A percentile compares a stretch with the other conserved stretches of the same genome.
phyloP scores from a whole-genome alignment of 768 basidiomycete species.

The Tulasnella sp. region DNA sequence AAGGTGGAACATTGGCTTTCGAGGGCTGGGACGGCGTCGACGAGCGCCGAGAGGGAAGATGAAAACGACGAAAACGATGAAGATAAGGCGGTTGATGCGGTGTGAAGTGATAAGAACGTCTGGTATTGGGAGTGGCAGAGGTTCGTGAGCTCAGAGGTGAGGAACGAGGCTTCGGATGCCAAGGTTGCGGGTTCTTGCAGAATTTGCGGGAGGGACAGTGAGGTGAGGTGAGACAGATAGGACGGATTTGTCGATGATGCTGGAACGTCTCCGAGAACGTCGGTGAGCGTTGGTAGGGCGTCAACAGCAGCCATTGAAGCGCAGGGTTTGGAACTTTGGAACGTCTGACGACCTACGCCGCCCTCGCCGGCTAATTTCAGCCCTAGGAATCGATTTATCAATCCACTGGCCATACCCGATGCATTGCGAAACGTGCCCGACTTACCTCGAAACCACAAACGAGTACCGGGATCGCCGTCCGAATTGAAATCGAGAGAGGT shows the following conservation, averaged over 20 bases:
- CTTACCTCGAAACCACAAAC: neutral
- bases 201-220: conserved; percentile 64
- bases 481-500: neutral
- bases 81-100: conserved; percentile 68
- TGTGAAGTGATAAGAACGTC: conserved; percentile 85
- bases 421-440: neutral
- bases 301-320: neutral
- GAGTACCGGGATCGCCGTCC: neutral
- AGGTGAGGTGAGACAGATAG: conserved; percentile 65
- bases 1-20: conserved; percentile 71
- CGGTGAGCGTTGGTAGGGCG: neutral
- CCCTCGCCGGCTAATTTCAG: no score
- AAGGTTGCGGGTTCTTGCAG: conserved; percentile 69
- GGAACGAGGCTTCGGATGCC: conserved; percentile 77
- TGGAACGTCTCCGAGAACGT: conserved; percentile 26
- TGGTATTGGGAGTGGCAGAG: conserved; percentile 89
- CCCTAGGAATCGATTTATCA: no score
- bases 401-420: no score
- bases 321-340: no score
- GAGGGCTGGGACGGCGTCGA: conserved; percentile 64
- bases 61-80: conserved; percentile 71
- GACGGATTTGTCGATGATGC: conserved; percentile 30
- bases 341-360: no score
- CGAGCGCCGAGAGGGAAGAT: conserved; percentile 63
- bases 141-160: conserved; percentile 84